Percentiles rank a stretch among this genome's conserved stretches.
phyloP scores from a whole-genome alignment of 225 moss, liverwort and hornwort species.

The Ulota crispa region DNA sequence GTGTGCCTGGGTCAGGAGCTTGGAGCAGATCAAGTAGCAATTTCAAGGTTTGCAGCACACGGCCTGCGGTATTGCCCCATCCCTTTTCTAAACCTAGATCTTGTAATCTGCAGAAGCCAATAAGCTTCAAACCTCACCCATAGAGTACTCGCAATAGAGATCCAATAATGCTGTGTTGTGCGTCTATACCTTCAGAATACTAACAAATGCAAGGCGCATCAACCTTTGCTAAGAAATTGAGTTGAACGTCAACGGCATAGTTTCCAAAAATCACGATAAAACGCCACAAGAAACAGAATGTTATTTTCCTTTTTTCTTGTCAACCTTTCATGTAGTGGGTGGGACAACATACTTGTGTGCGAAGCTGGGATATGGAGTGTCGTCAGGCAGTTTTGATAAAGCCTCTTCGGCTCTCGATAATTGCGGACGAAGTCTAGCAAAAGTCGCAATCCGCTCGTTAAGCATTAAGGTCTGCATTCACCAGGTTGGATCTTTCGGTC shows the following conservation, averaged over 20 bases:
- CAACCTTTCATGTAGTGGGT: not conserved
- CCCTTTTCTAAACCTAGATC: conserved; percentile 63
- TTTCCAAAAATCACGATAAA: not conserved
- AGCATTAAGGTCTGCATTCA: conserved; percentile 64
- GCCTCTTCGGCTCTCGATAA: conserved; percentile 59
- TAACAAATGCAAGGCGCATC: not conserved
- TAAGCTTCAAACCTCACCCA: not conserved
- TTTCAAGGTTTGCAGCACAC: conserved; percentile 55
- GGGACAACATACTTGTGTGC: conserved; percentile 44
- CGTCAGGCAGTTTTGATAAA: conserved; percentile 44
- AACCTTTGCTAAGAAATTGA: not conserved
- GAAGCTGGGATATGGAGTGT: conserved; percentile 54
- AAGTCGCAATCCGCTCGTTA: conserved; percentile 56
- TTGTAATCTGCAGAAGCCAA: conserved; percentile 46
- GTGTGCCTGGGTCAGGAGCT: conserved; percentile 60
- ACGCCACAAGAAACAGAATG: not conserved
- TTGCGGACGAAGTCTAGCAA: conserved; percentile 49
- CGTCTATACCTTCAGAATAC: not conserved
- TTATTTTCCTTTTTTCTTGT: not conserved
- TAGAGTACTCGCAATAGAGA: not conserved
- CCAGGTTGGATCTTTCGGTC: conserved; percentile 17
- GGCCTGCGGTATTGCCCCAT: conserved; percentile 67
- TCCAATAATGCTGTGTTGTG: not conserved
- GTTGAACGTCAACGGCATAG: not conserved
- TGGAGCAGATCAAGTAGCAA: conserved; percentile 74